Evolutionary conservation across 2,329 filamentous ascomycete genomes (phyloP).

Genomic region (Raffaelea deltoideospora): DNA sequence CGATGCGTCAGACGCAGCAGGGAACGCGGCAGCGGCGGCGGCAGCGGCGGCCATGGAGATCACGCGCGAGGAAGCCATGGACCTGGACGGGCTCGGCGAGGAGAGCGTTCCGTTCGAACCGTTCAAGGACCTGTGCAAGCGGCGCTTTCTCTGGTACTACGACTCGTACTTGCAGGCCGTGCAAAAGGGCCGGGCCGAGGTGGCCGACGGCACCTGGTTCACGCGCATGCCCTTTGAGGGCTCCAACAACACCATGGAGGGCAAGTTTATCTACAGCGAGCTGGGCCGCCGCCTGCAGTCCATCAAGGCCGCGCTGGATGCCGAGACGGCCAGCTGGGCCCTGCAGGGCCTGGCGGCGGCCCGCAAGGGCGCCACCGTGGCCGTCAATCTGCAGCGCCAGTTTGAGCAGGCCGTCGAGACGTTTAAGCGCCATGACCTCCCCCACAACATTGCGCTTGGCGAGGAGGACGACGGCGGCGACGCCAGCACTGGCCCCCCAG

Average conservation of each 20-base stretch:
- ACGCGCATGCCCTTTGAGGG: constrained; percentile 80
- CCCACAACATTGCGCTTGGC: constrained; percentile 62
- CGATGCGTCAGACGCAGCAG: constrained; percentile 11
- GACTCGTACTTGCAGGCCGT: constrained; percentile 68
- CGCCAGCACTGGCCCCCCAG: no score
- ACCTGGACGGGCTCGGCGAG: constrained; percentile 35
- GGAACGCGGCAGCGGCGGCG: constrained; percentile 18
- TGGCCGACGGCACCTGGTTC: constrained; percentile 51
- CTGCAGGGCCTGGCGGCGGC: constrained; percentile 48
- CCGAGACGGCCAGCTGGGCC: constrained; percentile 60
- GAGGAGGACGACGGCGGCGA: no score
- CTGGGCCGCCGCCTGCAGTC: constrained; percentile 53
- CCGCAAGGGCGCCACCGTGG: constrained; percentile 55
- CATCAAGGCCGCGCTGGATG: constrained; percentile 56
- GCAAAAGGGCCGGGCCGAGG: constrained; percentile 46
- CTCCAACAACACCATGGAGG: constrained; percentile 64
- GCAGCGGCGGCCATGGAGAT: constrained; percentile 1
- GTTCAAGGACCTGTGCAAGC: constrained; percentile 82
- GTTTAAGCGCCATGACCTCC: constrained; percentile 55
- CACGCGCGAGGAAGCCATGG: constrained; percentile 25
- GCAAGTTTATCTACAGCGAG: constrained; percentile 65
- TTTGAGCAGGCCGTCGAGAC: constrained; percentile 67
- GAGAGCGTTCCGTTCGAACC: constrained; percentile 53
- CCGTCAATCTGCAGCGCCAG: constrained; percentile 69
- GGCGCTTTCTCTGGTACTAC: constrained; percentile 90